These are phyloP conservation scores for Besnoitia besnoiti DNA, from an alignment of 169 alveolate species.

Conservation along the genomic window DNA sequence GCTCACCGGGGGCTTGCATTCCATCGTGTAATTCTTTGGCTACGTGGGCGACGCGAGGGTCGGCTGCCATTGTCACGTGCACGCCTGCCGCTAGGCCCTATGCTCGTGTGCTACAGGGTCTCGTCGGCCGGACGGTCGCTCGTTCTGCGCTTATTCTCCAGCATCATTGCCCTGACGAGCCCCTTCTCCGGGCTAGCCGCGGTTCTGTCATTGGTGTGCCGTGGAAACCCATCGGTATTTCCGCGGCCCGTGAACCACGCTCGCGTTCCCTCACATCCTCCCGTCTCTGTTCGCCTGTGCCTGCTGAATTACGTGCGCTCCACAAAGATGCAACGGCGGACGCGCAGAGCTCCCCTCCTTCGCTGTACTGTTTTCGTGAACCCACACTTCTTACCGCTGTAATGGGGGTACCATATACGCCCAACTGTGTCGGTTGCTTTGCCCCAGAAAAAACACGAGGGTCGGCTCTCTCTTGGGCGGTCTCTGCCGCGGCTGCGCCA, in stretches of 20 bases:
- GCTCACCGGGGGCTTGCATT: too few relatives aligned
- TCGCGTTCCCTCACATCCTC: background rate
- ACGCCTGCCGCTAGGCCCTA: too few relatives aligned
- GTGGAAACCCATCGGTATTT: constrained; percentile 5
- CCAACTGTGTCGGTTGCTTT: background rate
- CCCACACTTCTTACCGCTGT: background rate
- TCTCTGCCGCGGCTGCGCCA: background rate
- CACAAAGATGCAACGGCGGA: background rate
- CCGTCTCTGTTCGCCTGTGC: background rate
- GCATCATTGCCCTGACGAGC: background rate
- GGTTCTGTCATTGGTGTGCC: constrained; percentile 27
- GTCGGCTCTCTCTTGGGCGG: background rate
- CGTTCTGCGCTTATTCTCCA: too few relatives aligned
- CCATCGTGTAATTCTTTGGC: too few relatives aligned
- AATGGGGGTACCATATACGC: constrained; percentile 14
- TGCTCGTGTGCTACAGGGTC: too few relatives aligned
- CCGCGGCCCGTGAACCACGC: background rate
- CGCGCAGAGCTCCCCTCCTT: background rate
- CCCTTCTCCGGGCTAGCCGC: background rate
- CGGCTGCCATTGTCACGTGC: too few relatives aligned
- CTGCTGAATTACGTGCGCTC: background rate
- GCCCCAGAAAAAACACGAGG: background rate
- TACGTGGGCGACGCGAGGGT: too few relatives aligned
- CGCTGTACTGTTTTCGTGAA: background rate
- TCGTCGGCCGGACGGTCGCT: too few relatives aligned